These are phyloP conservation scores for Eimeria sp. DNA, from an alignment of 169 alveolate genomes.

Conservation along the genomic window DNA sequence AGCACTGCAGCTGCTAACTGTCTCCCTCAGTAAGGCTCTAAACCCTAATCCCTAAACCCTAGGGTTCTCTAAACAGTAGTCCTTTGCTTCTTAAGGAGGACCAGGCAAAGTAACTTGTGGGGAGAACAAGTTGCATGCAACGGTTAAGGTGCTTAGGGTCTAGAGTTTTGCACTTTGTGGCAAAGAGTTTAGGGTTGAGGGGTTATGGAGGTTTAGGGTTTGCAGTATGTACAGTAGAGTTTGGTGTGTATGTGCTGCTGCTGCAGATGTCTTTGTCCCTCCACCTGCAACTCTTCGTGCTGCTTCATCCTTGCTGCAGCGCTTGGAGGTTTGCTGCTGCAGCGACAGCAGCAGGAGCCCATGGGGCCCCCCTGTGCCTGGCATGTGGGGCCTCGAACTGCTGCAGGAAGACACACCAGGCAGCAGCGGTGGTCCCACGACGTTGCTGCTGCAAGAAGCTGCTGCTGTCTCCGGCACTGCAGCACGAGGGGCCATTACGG, in stretches of 20 bases:
- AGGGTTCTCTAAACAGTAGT: neutral
- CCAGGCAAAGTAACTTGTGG: neutral
- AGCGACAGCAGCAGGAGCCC: conserved; percentile 32
- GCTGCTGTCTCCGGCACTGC: neutral
- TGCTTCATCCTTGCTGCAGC: conserved; percentile 14
- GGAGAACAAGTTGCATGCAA: neutral
- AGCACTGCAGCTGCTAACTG: conserved; percentile 26
- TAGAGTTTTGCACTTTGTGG: neutral
- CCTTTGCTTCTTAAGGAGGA: neutral
- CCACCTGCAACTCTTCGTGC: conserved; percentile 23
- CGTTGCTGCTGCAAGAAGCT: neutral
- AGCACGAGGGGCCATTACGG: conserved; percentile 2
- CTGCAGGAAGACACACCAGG: neutral
- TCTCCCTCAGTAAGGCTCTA: conserved; percentile 39
- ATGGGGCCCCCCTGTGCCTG: neutral
- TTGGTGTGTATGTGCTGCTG: neutral
- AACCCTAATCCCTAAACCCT: neutral
- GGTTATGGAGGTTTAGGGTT: neutral
- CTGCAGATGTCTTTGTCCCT: conserved; percentile 9
- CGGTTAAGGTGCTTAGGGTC: neutral
- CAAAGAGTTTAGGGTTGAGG: neutral
- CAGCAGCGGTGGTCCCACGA: neutral
- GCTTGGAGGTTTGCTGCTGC: neutral
- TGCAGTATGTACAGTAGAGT: neutral
- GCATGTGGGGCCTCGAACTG: neutral